Evolutionary conservation across 2,329 filamentous ascomycete species (phyloP), one percentile per base, ranked within the genome.

Genomic region (Cordyceps sp.): DNA sequence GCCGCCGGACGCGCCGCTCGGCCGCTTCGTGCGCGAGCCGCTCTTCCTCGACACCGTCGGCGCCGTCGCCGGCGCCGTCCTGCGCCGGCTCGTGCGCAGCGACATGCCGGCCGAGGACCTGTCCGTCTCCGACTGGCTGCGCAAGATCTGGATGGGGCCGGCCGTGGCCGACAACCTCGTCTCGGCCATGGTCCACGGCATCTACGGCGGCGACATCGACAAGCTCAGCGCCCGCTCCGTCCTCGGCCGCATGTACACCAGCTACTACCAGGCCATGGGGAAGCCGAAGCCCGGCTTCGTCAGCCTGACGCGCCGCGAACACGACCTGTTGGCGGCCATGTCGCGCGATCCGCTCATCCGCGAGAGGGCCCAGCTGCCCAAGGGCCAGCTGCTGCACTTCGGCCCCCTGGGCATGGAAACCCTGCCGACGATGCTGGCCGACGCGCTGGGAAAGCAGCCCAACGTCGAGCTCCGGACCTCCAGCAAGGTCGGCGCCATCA

Each of bases 181-280:
- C 6, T 93, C 84, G 5, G 84, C 77, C 32, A 57, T 74, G 47
- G 46, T 84, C 33, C 90, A 96, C 53, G 90, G 90, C 26, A 84
- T 96, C 36, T 93, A 92, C 52, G 90, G 86, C 16, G 90, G 90
- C 5, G 81, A 94, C 53, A 72, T 93, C 30, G 73, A 81, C 50
- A 67, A 78, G 47, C 61, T 96, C 31, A 93, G 85, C 52, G 73
- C 72, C 30, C 73, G 72, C 42, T 73, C 71, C 31, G 59, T 76
- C 9, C 42, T 53, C 14, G 51, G 54, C 18, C 42, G 44, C 26
- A 30, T 48, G 26, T 55, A 48, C 37, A 50, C 45, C 42, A 39
- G 35, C 12, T 46, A 48, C 34, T 50, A 55, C 29, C 33, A n/a
- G n/a, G n/a, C n/a, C n/a, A n/a, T n/a, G n/a, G n/a, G n/a, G n/a